phyloP scores from a whole-genome alignment of 805 yeast genomes.

The Alloascoidea hylecoeti region DNA sequence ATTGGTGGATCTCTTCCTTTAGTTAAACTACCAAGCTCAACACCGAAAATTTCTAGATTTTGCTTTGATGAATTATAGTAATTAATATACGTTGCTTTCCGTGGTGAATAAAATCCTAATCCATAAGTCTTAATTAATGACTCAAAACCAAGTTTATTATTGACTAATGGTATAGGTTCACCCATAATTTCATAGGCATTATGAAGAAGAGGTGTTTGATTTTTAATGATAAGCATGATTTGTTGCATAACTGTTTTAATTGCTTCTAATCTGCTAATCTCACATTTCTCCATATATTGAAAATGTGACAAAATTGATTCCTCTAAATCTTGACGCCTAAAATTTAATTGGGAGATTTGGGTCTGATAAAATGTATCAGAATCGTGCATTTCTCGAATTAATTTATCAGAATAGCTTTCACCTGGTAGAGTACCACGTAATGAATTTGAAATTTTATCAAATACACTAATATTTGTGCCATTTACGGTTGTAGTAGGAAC shows the following conservation, averaged over 20 bases:
- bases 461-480: not conserved
- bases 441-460: not conserved
- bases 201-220: not conserved
- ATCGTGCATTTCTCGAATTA: not conserved
- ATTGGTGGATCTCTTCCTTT: constrained; percentile 11
- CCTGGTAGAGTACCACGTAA: not conserved
- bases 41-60: constrained; percentile 42
- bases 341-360: not conserved
- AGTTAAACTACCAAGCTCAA: constrained; percentile 24
- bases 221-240: constrained; percentile 1
- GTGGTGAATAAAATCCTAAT: constrained; percentile 50
- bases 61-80: constrained; percentile 40
- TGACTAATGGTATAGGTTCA: constrained; percentile 37
- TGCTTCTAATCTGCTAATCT: not conserved
- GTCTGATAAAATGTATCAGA: not conserved
- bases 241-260: constrained; percentile 1
- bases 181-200: not conserved
- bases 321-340: not conserved
- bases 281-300: constrained; percentile 2
- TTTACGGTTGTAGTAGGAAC: not conserved
- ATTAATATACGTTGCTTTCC: constrained; percentile 44
- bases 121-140: constrained; percentile 37
- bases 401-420: not conserved
- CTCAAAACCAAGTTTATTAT: constrained; percentile 39
- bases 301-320: constrained; percentile 1